phyloP scores from a whole-genome alignment of 148 eudicot species.

The Gaultheria prostrata region DNA sequence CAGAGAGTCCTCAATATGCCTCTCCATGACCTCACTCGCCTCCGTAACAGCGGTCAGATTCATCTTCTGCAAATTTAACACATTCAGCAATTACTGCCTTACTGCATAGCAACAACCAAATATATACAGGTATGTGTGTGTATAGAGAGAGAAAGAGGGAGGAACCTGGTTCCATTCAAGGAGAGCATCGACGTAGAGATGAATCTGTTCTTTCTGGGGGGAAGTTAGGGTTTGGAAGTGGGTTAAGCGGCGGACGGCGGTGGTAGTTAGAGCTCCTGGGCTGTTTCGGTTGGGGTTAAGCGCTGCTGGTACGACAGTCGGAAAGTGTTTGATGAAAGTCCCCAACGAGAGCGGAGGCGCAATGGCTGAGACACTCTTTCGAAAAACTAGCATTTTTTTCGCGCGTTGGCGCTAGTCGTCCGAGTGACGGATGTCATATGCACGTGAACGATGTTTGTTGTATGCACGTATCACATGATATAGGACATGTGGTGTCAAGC shows the following conservation, averaged over 20 bases:
- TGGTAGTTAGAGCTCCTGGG: conserved; percentile 25
- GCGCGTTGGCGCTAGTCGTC: neutral
- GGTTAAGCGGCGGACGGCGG: conserved; percentile 21
- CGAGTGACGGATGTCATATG: neutral
- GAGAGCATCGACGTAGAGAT: conserved; percentile 65
- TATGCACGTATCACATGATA: too few species aligned
- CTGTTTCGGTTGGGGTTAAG: conserved; percentile 16
- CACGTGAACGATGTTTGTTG: too few species aligned
- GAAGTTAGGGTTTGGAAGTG: conserved; percentile 53
- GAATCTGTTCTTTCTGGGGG: conserved; percentile 52
- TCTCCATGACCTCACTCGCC: conserved; percentile 71
- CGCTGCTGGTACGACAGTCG: conserved; percentile 19
- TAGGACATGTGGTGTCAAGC: too few species aligned
- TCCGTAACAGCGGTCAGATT: conserved; percentile 80
- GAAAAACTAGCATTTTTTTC: conserved; percentile 27
- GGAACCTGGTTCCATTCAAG: conserved; percentile 89
- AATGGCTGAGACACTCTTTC: conserved; percentile 2
- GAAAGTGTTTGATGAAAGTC: conserved; percentile 77
- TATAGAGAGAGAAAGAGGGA: neutral
- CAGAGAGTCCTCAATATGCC: conserved; percentile 85
- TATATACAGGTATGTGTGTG: neutral
- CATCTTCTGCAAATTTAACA: conserved; percentile 62
- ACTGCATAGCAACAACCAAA: neutral
- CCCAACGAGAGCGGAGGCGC: conserved; percentile 35
- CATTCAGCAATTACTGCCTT: conserved; percentile 1